Evolutionary conservation across 2,329 filamentous ascomycete species (phyloP).

Genomic region (Penicillium sp.): DNA sequence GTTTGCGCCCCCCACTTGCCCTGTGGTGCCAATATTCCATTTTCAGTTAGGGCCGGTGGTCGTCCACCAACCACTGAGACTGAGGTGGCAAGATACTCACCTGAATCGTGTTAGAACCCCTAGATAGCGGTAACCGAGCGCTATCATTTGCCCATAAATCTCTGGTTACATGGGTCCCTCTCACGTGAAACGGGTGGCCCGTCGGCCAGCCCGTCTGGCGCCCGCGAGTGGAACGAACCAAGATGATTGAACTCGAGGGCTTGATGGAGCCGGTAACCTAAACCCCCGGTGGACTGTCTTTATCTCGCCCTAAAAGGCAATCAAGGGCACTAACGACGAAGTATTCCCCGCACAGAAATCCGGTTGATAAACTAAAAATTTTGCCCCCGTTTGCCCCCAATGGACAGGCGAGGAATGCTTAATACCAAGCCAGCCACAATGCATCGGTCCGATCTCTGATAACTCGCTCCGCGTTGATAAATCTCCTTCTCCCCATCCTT

Average conservation of each 20-base stretch:
- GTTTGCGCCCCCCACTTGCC: background rate
- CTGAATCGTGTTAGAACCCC: background rate
- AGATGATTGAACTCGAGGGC: background rate
- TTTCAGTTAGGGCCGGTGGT: background rate
- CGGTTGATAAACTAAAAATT: constrained; percentile 11
- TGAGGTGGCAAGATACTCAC: constrained; percentile 7
- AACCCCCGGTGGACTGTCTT: background rate
- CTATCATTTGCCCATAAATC: constrained; percentile 6
- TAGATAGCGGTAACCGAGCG: constrained; percentile 5
- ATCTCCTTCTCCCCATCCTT: background rate
- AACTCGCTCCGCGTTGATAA: constrained; percentile 5
- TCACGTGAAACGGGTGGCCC: constrained; percentile 13
- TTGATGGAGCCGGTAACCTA: background rate
- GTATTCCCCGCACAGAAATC: background rate
- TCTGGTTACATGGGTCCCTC: constrained; percentile 13
- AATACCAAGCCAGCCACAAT: constrained; percentile 8
- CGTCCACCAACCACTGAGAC: background rate
- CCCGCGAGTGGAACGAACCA: background rate
- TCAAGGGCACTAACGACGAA: background rate
- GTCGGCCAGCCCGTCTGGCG: constrained; percentile 11
- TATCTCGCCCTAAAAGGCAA: background rate
- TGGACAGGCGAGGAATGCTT: constrained; percentile 2
- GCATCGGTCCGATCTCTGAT: constrained; percentile 4
- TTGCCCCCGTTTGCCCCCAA: background rate
- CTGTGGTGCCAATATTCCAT: background rate